Evolutionary conservation across 495 filamentous ascomycete genomes (phyloP).

Genomic region (Penicillium canescens): DNA sequence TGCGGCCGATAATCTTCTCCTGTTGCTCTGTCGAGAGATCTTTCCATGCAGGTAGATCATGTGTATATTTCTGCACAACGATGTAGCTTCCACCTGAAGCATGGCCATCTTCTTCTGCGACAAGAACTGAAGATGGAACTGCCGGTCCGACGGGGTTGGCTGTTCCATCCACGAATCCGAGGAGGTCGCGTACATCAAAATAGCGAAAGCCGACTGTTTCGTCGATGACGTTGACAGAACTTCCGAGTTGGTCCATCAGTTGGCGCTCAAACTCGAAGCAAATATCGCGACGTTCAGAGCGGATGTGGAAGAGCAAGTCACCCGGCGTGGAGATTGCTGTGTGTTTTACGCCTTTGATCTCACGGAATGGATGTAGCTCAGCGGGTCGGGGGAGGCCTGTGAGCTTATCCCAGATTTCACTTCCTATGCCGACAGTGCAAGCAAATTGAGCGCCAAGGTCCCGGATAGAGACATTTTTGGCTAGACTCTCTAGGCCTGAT

Average conservation of each 20-base stretch:
- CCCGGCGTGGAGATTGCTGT: constrained; percentile 54
- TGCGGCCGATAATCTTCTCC: constrained; percentile 57
- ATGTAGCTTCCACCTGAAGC: constrained; percentile 53
- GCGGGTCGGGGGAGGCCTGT: constrained; percentile 44
- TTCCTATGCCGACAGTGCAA: constrained; percentile 57
- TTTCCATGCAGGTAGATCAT: constrained; percentile 50
- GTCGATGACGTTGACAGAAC: constrained; percentile 46
- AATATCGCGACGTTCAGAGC: constrained; percentile 55
- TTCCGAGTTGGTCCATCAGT: constrained; percentile 49
- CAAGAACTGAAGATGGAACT: constrained; percentile 43
- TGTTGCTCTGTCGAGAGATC: constrained; percentile 50
- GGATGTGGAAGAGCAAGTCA: constrained; percentile 59
- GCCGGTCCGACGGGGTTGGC: constrained; percentile 56
- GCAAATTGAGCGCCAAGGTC: constrained; percentile 49
- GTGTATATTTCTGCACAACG: constrained; percentile 60
- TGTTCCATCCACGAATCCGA: constrained; percentile 61
- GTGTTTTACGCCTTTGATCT: constrained; percentile 44
- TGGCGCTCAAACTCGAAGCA: constrained; percentile 60
- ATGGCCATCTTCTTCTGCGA: constrained; percentile 42
- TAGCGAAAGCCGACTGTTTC: constrained; percentile 59
- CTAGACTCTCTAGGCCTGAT: constrained; percentile 41
- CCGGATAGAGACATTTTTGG: constrained; percentile 57
- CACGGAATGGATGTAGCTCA: constrained; percentile 54
- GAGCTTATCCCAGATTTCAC: constrained; percentile 47
- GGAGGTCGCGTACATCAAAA: constrained; percentile 58